Base-by-base conservation (phyloP, 257 asterid genomes). In the Nicotiana attenuata region DNA sequence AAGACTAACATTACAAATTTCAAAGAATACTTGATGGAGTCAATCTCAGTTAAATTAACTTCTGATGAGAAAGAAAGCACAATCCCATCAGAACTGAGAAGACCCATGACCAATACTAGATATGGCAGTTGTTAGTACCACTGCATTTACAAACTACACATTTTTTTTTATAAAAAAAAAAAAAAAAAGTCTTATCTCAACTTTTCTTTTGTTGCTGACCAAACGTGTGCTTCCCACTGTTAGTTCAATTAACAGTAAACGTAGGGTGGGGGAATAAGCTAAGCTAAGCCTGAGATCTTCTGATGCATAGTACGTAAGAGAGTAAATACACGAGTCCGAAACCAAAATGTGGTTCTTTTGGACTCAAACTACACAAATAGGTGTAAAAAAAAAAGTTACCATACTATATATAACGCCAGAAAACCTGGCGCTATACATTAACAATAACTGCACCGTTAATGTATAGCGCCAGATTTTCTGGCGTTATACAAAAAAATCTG, bases 31-130 rank as follows among this genome's bases (percentile, higher is more conserved):
- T 14, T 73, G 41, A 69, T 69, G 13, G 60, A 71, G 38, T 73
- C 61, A 47, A 47, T 73, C 77, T 69, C 57, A 31, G 11, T 33
- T 67, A 17, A 71, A 19, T 71, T 7, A 66, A 47, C 3, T n/a
- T 71, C 59, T 71, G 59, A 71, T 41, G 88, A 68, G 76, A 84
- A 86, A 88, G 45, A 90, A 82, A 86, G 90, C 91, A 91, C 90
- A 86, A 89, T 91, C 89, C 87, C 88, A 87, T 88, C 92, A 83
- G 47, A 69, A 81, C 80, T 69, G 77, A 87, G 85, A 68, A 85
- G 87, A 69, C 88, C 82, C 85, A 84, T 82, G 65, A 85, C 83
- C 80, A 35, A 66, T 83, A 80, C 91, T 89, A 82, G 83, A 89
- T 84, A 24, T 84, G 76, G 84, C 81, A 85, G 81, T 71, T 28